Percentiles rank a stretch among this genome's conserved stretches.
Conservation (phyloP, 176 grass and related monocot species). For the Bothriochloa decipiens region DNA sequence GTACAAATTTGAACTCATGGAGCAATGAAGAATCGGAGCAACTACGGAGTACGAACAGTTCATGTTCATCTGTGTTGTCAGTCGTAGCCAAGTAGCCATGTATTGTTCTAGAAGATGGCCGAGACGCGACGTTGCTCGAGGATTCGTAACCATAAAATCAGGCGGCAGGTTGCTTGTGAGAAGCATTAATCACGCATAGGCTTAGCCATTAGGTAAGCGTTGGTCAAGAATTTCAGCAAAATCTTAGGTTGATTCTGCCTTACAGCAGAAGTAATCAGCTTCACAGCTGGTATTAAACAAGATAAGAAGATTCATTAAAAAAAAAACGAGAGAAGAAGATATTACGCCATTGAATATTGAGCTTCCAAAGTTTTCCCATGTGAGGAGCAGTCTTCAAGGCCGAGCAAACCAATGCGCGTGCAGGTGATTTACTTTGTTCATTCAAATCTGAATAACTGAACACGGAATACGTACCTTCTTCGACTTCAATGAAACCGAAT, state of each 20-base stretch:
- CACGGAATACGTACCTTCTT: background rate
- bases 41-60: background rate
- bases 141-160: background rate
- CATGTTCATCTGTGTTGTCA: background rate
- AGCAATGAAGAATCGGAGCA: background rate
- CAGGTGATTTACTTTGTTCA: background rate
- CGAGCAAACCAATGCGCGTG: background rate
- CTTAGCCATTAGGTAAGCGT: conserved; percentile 43
- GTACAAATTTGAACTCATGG: background rate
- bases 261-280: conserved; percentile 26
- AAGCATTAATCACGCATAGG: conserved; percentile 3
- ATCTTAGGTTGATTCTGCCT: conserved; percentile 37
- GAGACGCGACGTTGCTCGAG: background rate
- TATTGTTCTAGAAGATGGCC: background rate
- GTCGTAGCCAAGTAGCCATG: background rate
- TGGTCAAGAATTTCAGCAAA: conserved; percentile 8
- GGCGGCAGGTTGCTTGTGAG: conserved; percentile 7
- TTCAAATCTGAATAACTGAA: background rate
- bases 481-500: background rate
- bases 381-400: conserved; percentile 30
- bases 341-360: conserved; percentile 17
- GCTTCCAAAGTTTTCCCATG: conserved; percentile 35
- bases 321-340: no score
- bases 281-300: background rate
- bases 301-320: background rate